Evolutionary conservation across 208 protist species (phyloP).

Genomic region (Porcisia hertigi): DNA sequence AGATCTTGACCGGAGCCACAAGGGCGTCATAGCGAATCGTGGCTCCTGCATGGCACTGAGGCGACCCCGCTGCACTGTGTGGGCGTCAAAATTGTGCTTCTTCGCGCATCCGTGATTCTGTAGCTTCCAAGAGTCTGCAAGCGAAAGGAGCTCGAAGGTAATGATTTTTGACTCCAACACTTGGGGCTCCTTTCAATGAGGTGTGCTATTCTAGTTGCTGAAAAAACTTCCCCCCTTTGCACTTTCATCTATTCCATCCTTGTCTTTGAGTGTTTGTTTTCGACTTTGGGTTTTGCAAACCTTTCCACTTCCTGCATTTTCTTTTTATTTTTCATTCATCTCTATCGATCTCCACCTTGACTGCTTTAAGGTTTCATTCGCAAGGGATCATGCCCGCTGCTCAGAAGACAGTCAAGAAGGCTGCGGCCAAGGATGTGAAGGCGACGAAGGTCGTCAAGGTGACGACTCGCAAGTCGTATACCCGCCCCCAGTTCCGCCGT

Average conservation of each 20-base stretch:
- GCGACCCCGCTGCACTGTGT: too few relatives aligned
- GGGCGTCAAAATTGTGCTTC: too few relatives aligned
- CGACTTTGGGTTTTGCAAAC: not conserved
- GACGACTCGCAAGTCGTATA: slow-evolving; percentile 95
- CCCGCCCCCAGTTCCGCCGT: slow-evolving; percentile 95
- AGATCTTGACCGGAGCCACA: too few relatives aligned
- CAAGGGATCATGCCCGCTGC: slow-evolving; percentile 54
- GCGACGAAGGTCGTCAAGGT: slow-evolving; percentile 85
- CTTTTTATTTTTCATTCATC: not conserved
- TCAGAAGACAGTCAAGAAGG: slow-evolving; percentile 49
- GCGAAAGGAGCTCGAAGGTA: too few relatives aligned
- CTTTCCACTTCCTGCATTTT: not conserved
- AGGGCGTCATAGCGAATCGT: too few relatives aligned
- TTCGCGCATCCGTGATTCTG: too few relatives aligned
- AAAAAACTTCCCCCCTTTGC: not conserved
- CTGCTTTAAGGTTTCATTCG: slow-evolving; percentile 8
- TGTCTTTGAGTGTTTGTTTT: not conserved
- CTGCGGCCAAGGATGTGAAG: slow-evolving; percentile 69
- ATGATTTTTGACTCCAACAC: too few relatives aligned
- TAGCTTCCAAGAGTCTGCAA: too few relatives aligned
- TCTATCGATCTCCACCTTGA: not conserved
- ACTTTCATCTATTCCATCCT: not conserved
- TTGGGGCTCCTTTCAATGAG: not conserved
- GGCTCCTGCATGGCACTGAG: too few relatives aligned
- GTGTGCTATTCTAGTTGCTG: not conserved